phyloP scores from a whole-genome alignment of 2,329 filamentous ascomycete genomes.

The Daldinia sp. region DNA sequence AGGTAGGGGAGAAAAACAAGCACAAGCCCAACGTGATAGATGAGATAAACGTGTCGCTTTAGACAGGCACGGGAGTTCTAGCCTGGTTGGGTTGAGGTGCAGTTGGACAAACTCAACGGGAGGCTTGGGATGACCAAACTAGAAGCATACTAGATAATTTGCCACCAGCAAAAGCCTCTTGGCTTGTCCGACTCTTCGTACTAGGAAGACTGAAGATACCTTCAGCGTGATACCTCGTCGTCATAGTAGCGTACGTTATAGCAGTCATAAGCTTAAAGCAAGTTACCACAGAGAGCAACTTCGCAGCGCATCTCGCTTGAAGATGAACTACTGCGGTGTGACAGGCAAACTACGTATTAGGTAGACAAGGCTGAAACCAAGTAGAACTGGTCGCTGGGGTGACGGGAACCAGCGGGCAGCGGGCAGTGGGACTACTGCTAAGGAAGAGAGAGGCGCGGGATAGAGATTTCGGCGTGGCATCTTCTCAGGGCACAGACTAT shows the following conservation, averaged over 20 bases:
- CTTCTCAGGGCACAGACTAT: conserved; percentile 11
- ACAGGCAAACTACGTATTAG: conserved; percentile 31
- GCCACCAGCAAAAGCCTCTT: conserved; percentile 16
- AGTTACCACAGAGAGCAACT: conserved; percentile 19
- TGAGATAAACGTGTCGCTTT: conserved; percentile 15
- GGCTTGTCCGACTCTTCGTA: background rate
- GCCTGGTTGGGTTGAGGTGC: conserved; percentile 27
- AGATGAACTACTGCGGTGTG: conserved; percentile 36
- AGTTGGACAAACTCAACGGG: conserved; percentile 17
- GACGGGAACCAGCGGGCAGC: conserved; percentile 2
- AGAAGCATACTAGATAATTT: conserved; percentile 16
- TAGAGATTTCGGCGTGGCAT: conserved; percentile 20
- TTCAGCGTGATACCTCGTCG: conserved; percentile 10
- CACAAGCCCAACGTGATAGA: conserved; percentile 10
- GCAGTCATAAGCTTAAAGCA: conserved; percentile 7
- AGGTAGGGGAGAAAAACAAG: conserved; percentile 7
- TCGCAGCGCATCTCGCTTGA: conserved; percentile 28
- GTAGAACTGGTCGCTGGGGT: conserved; percentile 3
- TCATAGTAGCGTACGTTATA: conserved; percentile 13
- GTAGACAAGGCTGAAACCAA: conserved; percentile 34
- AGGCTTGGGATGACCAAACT: conserved; percentile 10
- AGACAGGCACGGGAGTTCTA: conserved; percentile 10
- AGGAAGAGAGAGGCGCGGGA: conserved; percentile 25
- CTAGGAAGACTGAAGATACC: background rate
- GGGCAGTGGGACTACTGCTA: conserved; percentile 9